Evolutionary conservation across 1,284 basidiomycete species (phyloP).

Genomic region (Clitocybe nebularis): DNA sequence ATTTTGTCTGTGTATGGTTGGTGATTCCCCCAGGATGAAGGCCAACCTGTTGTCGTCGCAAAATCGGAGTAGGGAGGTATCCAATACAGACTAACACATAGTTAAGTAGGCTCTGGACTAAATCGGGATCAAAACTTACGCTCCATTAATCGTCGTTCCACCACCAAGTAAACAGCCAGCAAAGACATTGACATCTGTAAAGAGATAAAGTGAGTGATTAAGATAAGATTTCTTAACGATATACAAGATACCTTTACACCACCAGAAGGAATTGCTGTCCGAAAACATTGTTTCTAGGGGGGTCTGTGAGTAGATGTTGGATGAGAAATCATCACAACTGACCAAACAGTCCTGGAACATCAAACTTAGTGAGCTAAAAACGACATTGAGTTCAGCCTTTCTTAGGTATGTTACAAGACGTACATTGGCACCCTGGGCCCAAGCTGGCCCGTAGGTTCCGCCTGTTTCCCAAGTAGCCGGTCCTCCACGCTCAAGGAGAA

Average conservation of each 20-base stretch:
- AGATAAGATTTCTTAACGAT: neutral
- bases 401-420: too few relatives aligned
- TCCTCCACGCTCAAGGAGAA: conserved; percentile 59
- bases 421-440: conserved; percentile 49
- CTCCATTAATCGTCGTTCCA: conserved; percentile 61
- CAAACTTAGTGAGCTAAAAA: conserved; percentile 58
- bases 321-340: conserved; percentile 6
- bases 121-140: conserved; percentile 37
- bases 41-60: conserved; percentile 49
- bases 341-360: conserved; percentile 58
- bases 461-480: conserved; percentile 57
- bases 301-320: neutral
- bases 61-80: conserved; percentile 51
- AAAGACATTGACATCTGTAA: conserved; percentile 56
- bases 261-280: conserved; percentile 53
- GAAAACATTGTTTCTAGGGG: conserved; percentile 57
- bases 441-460: conserved; percentile 52
- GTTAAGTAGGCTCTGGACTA: conserved; percentile 1
- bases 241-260: conserved; percentile 58
- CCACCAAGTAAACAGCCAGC: conserved; percentile 65
- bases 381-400: conserved; percentile 3
- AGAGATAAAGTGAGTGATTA: neutral
- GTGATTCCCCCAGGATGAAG: conserved; percentile 50
- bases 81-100: conserved; percentile 49
- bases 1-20: conserved; percentile 45